phyloP scores from a whole-genome alignment of 352 stramenopile genomes.

The Lagenidium giganteum region DNA sequence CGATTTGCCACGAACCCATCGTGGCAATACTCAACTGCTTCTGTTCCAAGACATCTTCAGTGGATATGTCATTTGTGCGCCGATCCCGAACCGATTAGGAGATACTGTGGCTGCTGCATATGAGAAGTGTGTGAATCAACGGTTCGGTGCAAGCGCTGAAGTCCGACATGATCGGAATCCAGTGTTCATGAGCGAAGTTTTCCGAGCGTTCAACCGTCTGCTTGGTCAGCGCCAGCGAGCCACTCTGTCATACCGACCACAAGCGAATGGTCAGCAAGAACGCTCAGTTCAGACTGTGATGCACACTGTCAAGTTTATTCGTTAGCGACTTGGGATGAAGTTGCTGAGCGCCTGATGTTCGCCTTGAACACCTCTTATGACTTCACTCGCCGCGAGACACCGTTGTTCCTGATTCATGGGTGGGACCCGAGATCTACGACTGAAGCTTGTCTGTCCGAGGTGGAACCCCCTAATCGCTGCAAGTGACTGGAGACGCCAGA shows the following conservation, averaged over 20 bases:
- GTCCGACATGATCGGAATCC: constrained; percentile 16
- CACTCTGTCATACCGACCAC: constrained; percentile 8
- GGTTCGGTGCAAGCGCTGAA: constrained; percentile 10
- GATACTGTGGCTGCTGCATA: too few relatives aligned
- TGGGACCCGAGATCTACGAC: constrained; percentile 12
- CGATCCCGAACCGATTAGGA: too few relatives aligned
- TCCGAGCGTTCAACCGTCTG: too few relatives aligned
- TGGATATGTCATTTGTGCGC: too few relatives aligned
- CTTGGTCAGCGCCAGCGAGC: background rate
- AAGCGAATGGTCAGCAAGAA: constrained; percentile 8
- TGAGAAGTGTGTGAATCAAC: constrained; percentile 6
- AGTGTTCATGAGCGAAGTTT: too few relatives aligned
- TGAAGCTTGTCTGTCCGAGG: background rate
- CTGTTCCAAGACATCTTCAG: too few relatives aligned
- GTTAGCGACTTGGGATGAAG: constrained; percentile 13
- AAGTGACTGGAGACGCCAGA: background rate
- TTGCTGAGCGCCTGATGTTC: constrained; percentile 9
- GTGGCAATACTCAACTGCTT: too few relatives aligned
- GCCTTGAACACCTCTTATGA: constrained; percentile 14
- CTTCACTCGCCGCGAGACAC: background rate
- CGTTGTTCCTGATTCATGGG: constrained; percentile 17
- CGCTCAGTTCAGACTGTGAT: constrained; percentile 8
- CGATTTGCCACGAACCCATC: too few relatives aligned
- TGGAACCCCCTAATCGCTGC: background rate
- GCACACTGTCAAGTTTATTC: constrained; percentile 6